phyloP scores from a whole-genome alignment of 768 basidiomycete genomes.

The Lactarius akahatsu region DNA sequence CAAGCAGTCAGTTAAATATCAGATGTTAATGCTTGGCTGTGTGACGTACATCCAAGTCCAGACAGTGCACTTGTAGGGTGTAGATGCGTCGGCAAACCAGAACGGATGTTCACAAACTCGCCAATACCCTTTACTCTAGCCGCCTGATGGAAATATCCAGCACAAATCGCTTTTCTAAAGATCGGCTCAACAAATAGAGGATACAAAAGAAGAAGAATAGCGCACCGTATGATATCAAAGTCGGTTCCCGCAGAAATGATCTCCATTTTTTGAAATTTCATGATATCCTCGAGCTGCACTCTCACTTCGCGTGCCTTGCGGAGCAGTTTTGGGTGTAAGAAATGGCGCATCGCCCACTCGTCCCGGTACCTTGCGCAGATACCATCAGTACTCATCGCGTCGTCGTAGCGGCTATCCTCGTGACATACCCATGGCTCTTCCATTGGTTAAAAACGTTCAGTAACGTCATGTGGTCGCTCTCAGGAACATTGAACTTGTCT shows the following conservation, averaged over 20 bases:
- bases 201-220: constrained; percentile 6
- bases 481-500: constrained; percentile 98
- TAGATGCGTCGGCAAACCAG: constrained; percentile 90
- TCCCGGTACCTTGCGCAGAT: constrained; percentile 68
- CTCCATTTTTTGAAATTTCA: constrained; percentile 99
- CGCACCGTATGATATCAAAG: constrained; percentile 82
- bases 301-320: constrained; percentile 95
- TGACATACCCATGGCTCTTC: constrained; percentile 86
- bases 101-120: constrained; percentile 96
- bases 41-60: constrained; percentile 82
- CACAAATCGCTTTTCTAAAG: constrained; percentile 88
- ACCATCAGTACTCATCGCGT: constrained; percentile 3
- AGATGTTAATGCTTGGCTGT: background rate
- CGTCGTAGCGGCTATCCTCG: background rate
- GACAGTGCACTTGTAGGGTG: constrained; percentile 97
- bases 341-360: constrained; percentile 93
- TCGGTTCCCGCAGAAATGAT: constrained; percentile 90
- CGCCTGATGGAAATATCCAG: constrained; percentile 99
- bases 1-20: constrained; percentile 12
- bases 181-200: background rate
- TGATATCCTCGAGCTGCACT: constrained; percentile 95
- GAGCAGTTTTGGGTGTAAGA: constrained; percentile 93
- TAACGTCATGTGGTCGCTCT: constrained; percentile 94
- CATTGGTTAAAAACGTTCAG: constrained; percentile 98
- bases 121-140: constrained; percentile 98